phyloP scores from a whole-genome alignment of 2,329 filamentous ascomycete species.

The Dryadomyces quercus-mongolicae region DNA sequence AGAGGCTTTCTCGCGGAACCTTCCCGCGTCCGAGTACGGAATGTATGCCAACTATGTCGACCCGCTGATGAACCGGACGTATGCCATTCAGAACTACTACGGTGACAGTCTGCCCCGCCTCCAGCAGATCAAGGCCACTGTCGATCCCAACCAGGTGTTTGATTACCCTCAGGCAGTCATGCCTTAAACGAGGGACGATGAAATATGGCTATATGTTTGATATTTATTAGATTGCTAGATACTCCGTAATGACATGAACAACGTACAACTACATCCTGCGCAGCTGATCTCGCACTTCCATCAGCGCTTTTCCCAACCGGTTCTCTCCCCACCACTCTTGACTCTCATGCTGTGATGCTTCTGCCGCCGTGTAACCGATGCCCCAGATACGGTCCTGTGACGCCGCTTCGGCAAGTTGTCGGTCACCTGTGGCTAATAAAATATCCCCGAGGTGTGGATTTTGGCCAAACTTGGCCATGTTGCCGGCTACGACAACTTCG shows the following conservation, averaged over 20 bases:
- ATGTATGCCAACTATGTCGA: conserved; percentile 44
- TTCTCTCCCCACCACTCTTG: conserved; percentile 49
- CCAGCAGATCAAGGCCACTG: conserved; percentile 24
- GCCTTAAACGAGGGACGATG: conserved; percentile 3
- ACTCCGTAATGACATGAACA: no score
- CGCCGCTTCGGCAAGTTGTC: conserved; percentile 49
- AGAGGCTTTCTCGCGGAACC: conserved; percentile 17
- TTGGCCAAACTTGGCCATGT: conserved; percentile 45
- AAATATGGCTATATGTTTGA: no score
- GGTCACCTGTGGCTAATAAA: conserved; percentile 44
- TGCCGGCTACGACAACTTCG: conserved; percentile 45
- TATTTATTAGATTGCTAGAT: no score
- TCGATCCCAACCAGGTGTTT: conserved; percentile 29
- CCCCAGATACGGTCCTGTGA: conserved; percentile 54
- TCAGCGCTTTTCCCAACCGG: conserved; percentile 48
- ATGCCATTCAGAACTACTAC: conserved; percentile 38
- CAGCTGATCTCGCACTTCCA: conserved; percentile 32
- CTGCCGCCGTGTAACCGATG: conserved; percentile 39
- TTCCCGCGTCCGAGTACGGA: conserved; percentile 26
- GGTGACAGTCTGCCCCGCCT: conserved; percentile 24
- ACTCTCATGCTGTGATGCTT: conserved; percentile 28
- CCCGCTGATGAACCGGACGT: conserved; percentile 29
- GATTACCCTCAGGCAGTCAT: conserved; percentile 24
- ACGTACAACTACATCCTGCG: no score
- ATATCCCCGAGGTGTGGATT: conserved; percentile 11